A percentile compares a stretch with the other conserved stretches of the same genome.
Evolutionary conservation across 2,329 filamentous ascomycete genomes (phyloP).

Genomic region (Iodosphaeria phyllophila): DNA sequence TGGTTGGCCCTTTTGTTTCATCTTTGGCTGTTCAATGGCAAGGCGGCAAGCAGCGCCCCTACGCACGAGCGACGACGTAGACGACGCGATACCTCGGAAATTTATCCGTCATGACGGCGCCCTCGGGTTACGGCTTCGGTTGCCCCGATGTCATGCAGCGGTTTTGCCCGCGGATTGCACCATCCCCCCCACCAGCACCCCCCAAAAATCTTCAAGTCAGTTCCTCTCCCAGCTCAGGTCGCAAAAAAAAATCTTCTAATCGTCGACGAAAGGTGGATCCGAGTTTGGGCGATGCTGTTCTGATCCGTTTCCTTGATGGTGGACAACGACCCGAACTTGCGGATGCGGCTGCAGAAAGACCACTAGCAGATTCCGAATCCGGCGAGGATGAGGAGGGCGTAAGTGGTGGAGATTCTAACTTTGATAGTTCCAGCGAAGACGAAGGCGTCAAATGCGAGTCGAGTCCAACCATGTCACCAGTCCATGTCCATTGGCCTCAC

Average conservation of each 20-base stretch:
- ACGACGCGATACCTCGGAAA: no score
- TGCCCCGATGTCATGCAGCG: no score
- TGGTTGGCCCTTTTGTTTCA: no score
- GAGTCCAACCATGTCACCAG: slow-evolving; percentile 15
- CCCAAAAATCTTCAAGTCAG: no score
- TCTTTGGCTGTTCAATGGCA: no score
- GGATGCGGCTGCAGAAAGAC: slow-evolving; percentile 29
- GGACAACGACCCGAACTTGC: slow-evolving; percentile 49
- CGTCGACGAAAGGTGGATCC: slow-evolving; percentile 32
- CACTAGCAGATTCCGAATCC: slow-evolving; percentile 28
- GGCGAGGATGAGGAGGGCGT: slow-evolving; percentile 13
- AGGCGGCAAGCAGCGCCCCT: no score
- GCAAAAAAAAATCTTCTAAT: slow-evolving; percentile 32
- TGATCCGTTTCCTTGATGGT: slow-evolving; percentile 44
- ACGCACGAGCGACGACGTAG: no score
- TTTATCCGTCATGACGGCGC: no score
- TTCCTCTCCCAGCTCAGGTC: slow-evolving; percentile 18
- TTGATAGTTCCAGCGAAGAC: slow-evolving; percentile 2
- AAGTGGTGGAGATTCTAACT: slow-evolving; percentile 3
- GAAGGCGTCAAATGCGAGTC: slow-evolving; percentile 3
- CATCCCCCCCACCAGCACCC: no score
- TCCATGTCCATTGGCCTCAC: no score
- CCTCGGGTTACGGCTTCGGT: no score
- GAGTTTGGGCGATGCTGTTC: slow-evolving; percentile 44
- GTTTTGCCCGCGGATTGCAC: no score